Evolutionary conservation across 2,329 filamentous ascomycete species (phyloP), one percentile per base, ranked within the genome.

Genomic region (Leptographium galeiforme): DNA sequence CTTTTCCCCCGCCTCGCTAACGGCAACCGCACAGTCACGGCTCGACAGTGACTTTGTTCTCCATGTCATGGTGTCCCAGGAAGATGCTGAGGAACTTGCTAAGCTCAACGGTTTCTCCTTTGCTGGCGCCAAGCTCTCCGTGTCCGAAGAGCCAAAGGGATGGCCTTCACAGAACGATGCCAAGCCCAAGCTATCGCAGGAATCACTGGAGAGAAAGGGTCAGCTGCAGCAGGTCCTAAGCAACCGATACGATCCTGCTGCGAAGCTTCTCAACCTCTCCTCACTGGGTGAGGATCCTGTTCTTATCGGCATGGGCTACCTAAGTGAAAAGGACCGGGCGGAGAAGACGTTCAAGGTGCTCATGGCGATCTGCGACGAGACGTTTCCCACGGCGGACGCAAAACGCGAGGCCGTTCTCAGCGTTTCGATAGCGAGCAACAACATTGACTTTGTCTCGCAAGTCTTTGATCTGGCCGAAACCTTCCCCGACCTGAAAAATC

Each of bases 271-370:
- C 41, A 82, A 95, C 63, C 79, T 98, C 11, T 89, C 88, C n/a
- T 74, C 77, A 1, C 78, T 97, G 11, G 83, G 79, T 36, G 72
- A 78, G 48, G 91, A 97, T 61, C 70, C 80, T 2, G 79, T 83
- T 55, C 77, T 97, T 6, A 73, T 82, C 52, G 74, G 78, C 44
- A 82, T 89, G 67, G 87, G 87, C 40, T 85, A 91, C 62, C 89
- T 95, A 64, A 78, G 81, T 57, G 80, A 73, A 55, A 79, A 77
- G 55, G 81, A 84, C 4, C 83, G 82, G 1, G 82, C 86, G 47
- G 79, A 85, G 58, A 98, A 96, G 66, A 87, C 95, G 57, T 96
- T 97, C 70, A 87, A 87, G 51, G 91, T 87, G 1, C 75, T 97
- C 57, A 95, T 97, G 87, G 82, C 81, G 55, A 82, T 96, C 48